Evolutionary conservation across 140 eudicot species (phyloP), one percentile per base, ranked within the genome.

Genomic region (Flaveria floridana): DNA sequence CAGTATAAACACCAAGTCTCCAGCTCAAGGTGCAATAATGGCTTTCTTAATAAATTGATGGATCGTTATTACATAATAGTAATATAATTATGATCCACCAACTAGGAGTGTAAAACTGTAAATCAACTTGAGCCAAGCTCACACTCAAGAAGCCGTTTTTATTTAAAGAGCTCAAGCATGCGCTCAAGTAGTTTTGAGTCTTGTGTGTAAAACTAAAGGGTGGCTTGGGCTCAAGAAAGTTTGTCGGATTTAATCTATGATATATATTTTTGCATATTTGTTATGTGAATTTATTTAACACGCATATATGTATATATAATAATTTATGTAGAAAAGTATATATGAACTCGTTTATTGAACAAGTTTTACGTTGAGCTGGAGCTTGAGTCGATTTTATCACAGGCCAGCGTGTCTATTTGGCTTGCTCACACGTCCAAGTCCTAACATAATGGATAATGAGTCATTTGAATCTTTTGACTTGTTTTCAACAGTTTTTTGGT

Each of bases 1-100:
- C 46, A 80, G 77, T 75, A 46, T 76, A 61, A 87, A 70, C 68
- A 21, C 72, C 18, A 79, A 70, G 28, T 65, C 78, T 53, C 65
- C 57, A 28, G 73, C 51, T 73, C 76, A 78, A 78, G 95, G 95
- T 88, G 80, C 70, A 13, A 6, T 61, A 61, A 61, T 25, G 18
- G 12, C 18, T 61, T 26, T 26, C 6, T 26, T 61, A 3, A 12
- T 61, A 61, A 61, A 16, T 25, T 26, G 42, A 61, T 25, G 42
- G 42, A 23, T 61, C 11, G 26, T 25, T 11, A 26, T 61, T 13
- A 25, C 16, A 61, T 23, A 12, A 23, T 25, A 48, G 16, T 48
- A 11, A 48, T 13, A 14, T 48, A 48, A 13, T 12, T 48, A 48
- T 48, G n/a, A 12, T 48, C 18, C 16, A 48, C 55, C 55, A 48